These are phyloP conservation scores for Apiotrichum siamense DNA, from an alignment of 1,284 basidiomycete genomes.

Conservation along the genomic window DNA sequence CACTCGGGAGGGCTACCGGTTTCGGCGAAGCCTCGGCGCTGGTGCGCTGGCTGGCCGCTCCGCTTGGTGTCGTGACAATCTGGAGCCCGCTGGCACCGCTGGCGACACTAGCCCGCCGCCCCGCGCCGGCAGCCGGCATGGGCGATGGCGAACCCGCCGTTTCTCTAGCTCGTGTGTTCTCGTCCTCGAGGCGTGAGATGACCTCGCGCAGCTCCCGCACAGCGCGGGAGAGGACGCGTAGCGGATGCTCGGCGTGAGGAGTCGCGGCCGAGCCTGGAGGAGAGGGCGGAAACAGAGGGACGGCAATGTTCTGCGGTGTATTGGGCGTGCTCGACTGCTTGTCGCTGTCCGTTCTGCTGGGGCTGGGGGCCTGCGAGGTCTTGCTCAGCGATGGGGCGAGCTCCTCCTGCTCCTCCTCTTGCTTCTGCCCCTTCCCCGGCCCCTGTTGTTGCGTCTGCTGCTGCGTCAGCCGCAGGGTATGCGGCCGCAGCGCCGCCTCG, in stretches of 20 bases:
- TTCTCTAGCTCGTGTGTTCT: constrained; percentile 27
- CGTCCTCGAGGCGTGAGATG: constrained; percentile 26
- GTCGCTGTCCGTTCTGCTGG: background rate
- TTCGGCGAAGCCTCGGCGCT: background rate
- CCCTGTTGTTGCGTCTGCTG: too few relatives aligned
- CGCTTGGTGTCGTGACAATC: background rate
- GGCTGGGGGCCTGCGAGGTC: background rate
- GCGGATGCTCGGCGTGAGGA: constrained; percentile 22
- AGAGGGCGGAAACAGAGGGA: constrained; percentile 38
- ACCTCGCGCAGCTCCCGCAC: constrained; percentile 35
- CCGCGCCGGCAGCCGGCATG: background rate
- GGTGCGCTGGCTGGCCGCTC: background rate
- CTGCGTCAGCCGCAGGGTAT: background rate
- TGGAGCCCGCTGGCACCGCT: background rate
- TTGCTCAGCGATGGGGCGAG: background rate
- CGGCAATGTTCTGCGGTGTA: background rate
- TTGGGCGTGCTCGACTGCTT: background rate
- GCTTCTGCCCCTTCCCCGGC: background rate
- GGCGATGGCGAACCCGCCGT: background rate
- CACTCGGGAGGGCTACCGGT: background rate
- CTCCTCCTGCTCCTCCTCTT: background rate
- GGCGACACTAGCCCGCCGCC: background rate
- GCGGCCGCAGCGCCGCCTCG: constrained; percentile 13
- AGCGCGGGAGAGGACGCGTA: constrained; percentile 31
- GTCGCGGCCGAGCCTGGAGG: constrained; percentile 20